Conservation (phyloP, 305 asterid genomes). For the Ilex paraguariensis region DNA sequence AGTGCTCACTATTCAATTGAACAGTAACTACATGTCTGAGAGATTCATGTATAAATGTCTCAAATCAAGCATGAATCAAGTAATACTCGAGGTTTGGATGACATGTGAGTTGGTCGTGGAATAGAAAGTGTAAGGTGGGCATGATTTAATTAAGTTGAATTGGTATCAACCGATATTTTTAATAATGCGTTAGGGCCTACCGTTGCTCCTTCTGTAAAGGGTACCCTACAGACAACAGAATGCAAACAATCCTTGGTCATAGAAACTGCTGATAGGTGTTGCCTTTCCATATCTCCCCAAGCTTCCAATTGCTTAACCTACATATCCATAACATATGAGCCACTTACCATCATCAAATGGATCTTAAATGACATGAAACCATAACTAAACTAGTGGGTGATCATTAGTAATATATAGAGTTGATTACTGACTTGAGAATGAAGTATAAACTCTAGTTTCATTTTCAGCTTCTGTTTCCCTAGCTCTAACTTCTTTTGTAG, state of each 20-base stretch:
- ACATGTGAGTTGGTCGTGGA: too few relatives aligned
- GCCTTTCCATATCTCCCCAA: constrained; percentile 62
- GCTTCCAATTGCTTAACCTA: constrained; percentile 55
- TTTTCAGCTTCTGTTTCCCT: constrained; percentile 53
- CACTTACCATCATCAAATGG: too few relatives aligned
- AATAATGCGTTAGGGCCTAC: too few relatives aligned
- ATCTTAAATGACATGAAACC: too few relatives aligned
- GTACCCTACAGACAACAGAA: constrained; percentile 59
- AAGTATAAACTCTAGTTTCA: constrained; percentile 47
- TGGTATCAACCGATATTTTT: too few relatives aligned
- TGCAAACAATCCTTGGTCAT: constrained; percentile 49
- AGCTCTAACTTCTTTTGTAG: constrained; percentile 49
- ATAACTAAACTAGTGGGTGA: too few relatives aligned
- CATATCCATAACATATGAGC: neutral
- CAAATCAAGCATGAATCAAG: too few relatives aligned
- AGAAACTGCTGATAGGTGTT: constrained; percentile 46
- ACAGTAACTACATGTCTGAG: too few relatives aligned
- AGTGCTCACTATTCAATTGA: neutral
- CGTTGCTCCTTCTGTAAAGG: constrained; percentile 15
- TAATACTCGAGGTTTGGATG: too few relatives aligned
- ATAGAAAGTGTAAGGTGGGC: too few relatives aligned
- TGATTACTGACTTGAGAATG: constrained; percentile 47
- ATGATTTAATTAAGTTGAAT: too few relatives aligned
- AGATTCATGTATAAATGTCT: too few relatives aligned
- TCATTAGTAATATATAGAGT: neutral